Conservation (phyloP, 345 rosid genomes). For the Arabidopsis thaliana region DNA sequence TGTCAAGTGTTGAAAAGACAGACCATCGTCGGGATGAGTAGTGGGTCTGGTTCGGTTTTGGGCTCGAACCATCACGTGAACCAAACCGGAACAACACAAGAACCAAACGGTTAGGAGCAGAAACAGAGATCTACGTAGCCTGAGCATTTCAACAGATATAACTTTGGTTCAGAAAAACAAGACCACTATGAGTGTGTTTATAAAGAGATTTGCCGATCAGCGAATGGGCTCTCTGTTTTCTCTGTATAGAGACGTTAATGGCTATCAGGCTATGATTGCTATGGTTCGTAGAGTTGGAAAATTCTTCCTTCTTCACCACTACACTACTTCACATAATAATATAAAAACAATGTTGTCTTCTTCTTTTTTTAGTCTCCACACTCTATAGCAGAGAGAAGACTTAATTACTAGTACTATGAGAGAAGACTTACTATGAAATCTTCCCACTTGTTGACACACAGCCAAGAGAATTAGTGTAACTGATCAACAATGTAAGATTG, state of each 20-base stretch:
- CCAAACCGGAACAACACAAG: background rate
- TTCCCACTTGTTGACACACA: too few relatives aligned
- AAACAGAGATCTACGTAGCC: background rate
- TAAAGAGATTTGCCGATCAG: background rate
- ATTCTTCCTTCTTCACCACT: background rate
- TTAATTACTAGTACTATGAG: too few relatives aligned
- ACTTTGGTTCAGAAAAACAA: background rate
- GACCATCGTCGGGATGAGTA: conserved; percentile 5
- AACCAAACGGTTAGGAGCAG: background rate
- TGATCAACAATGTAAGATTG: too few relatives aligned
- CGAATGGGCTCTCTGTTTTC: background rate
- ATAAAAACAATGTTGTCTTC: too few relatives aligned
- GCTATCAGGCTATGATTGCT: background rate
- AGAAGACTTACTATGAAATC: too few relatives aligned
- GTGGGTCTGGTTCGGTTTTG: conserved; percentile 5
- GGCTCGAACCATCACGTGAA: background rate
- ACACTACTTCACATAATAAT: too few relatives aligned
- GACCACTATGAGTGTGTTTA: background rate
- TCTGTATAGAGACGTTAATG: background rate
- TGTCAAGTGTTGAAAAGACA: background rate
- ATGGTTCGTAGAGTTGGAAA: background rate
- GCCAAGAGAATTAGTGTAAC: too few relatives aligned
- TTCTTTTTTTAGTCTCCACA: too few relatives aligned
- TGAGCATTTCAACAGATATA: background rate
- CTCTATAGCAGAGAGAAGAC: background rate